Percentiles rank a stretch among this genome's conserved stretches.
Evolutionary conservation across 2,329 filamentous ascomycete species (phyloP).

Genomic region (Aspergillus sergii): DNA sequence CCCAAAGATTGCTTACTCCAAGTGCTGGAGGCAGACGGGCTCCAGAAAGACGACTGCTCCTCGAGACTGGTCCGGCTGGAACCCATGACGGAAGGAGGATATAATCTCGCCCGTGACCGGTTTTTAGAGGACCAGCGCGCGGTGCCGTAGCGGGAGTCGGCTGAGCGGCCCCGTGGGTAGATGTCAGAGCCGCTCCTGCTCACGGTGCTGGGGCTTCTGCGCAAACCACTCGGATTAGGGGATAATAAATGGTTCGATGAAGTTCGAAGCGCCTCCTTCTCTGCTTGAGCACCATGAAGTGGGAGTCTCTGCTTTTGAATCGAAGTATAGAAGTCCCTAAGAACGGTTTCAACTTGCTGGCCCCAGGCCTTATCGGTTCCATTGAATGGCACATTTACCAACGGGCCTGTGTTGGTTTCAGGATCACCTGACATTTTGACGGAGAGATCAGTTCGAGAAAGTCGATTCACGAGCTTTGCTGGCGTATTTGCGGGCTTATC

Average conservation of each 20-base stretch:
- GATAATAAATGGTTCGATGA: constrained; percentile 68
- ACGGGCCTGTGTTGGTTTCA: constrained; percentile 56
- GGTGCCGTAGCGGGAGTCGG: constrained; percentile 64
- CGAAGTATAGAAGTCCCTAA: constrained; percentile 88
- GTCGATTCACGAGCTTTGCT: constrained; percentile 27
- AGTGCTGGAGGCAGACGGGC: constrained; percentile 84
- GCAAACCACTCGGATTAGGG: constrained; percentile 67
- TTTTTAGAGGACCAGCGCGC: constrained; percentile 84
- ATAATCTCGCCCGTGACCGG: constrained; percentile 74
- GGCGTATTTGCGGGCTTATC: constrained; percentile 23
- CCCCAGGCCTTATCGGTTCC: constrained; percentile 83
- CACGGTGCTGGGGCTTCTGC: constrained; percentile 84
- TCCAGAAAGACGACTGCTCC: constrained; percentile 87
- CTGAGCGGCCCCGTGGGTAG: constrained; percentile 69
- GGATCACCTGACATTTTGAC: constrained; percentile 33
- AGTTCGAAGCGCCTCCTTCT: constrained; percentile 40
- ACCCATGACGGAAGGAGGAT: constrained; percentile 77
- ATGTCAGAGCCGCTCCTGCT: constrained; percentile 89
- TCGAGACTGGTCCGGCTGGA: constrained; percentile 95
- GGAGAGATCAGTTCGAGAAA: constrained; percentile 31
- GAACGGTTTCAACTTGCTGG: constrained; percentile 80
- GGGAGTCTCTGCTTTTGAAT: constrained; percentile 87
- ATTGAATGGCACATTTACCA: constrained; percentile 76
- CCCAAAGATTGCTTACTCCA: constrained; percentile 95
- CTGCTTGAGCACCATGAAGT: constrained; percentile 70